Base-by-base conservation (phyloP, 768 basidiomycete species). In the Lentinula boryana region DNA sequence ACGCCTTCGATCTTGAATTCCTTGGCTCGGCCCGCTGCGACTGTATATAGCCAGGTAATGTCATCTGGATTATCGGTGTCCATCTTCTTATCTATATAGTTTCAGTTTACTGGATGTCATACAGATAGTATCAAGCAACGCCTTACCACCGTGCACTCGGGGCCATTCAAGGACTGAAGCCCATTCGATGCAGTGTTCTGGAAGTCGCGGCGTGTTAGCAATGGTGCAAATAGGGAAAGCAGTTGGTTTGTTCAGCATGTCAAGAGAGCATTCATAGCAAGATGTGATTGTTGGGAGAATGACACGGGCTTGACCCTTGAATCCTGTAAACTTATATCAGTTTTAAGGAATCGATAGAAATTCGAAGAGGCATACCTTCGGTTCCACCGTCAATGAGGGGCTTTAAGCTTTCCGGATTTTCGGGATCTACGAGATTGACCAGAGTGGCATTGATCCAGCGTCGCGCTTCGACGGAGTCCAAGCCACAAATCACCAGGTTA, bases 141-240 rank as follows among this genome's bases (percentile, higher is more conserved):
- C 38, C 78, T 63, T 58, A 95, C 95, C 93, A 71, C 89, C 91
- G 63, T 91, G 87, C 1, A 93, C 86, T 52, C 86, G 84, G n/a
- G 97, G 96, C 97, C 97, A 99, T 72, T 99, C 95, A 21, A 99
- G 79, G 10, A 98, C 97, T 43, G 93, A 95, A 0, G 97, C 97
- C 97, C 97, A 99, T 74, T 98, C 97, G 67, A 99, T 98, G 70
- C 97, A 98, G 68, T 99, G 97, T 68, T 99, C 97, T 1, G 97
- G 97, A 23, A 98, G 80, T 60, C 97, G 91, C 31, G 97, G 97
- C 0, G 97, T 99, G 70, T 98, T 98, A 61, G 97, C 96, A 65
- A 99, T 98, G 5, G 97, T 99, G 70, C 97, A 99, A 59, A 99
- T 98, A 2, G 97, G 97, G 72, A 95, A 99, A 12, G 89, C 89